Conservation (phyloP, 257 asterid genomes). For the Gynochthodes officinalis region DNA sequence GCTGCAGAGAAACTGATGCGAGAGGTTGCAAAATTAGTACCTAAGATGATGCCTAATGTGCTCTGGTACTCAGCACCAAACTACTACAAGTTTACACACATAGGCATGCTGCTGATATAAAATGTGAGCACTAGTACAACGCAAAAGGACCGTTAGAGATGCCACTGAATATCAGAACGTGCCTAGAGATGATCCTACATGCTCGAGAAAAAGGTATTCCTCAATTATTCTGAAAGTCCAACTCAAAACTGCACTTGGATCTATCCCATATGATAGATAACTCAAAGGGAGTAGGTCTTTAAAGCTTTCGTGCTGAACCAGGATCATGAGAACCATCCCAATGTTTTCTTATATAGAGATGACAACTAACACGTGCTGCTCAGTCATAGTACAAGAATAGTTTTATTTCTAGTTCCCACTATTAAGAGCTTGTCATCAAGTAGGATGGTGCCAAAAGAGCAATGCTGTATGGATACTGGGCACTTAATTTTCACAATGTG, state of each 20-base stretch:
- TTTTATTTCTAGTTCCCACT: neutral
- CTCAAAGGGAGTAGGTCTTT: too few relatives aligned
- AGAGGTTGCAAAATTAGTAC: slow-evolving; percentile 14
- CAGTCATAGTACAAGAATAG: too few relatives aligned
- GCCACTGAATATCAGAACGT: too few relatives aligned
- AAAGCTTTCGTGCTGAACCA: too few relatives aligned
- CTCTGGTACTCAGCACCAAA: neutral
- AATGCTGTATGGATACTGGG: neutral
- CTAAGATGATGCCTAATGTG: neutral
- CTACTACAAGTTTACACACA: too few relatives aligned
- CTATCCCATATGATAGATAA: neutral
- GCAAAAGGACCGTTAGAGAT: too few relatives aligned
- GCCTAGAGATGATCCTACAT: too few relatives aligned
- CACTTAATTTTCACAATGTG: neutral
- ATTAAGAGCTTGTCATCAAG: neutral
- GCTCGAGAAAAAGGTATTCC: too few relatives aligned
- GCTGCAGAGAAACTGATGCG: slow-evolving; percentile 66
- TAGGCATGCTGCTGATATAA: neutral
- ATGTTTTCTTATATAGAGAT: too few relatives aligned
- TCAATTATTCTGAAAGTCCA: neutral
- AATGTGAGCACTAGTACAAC: too few relatives aligned
- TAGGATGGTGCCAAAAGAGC: neutral
- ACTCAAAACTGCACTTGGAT: neutral
- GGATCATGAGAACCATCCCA: too few relatives aligned
- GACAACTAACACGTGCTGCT: too few relatives aligned